phyloP scores from a whole-genome alignment of 495 filamentous ascomycete species.

The Talaromyces proteolyticus region DNA sequence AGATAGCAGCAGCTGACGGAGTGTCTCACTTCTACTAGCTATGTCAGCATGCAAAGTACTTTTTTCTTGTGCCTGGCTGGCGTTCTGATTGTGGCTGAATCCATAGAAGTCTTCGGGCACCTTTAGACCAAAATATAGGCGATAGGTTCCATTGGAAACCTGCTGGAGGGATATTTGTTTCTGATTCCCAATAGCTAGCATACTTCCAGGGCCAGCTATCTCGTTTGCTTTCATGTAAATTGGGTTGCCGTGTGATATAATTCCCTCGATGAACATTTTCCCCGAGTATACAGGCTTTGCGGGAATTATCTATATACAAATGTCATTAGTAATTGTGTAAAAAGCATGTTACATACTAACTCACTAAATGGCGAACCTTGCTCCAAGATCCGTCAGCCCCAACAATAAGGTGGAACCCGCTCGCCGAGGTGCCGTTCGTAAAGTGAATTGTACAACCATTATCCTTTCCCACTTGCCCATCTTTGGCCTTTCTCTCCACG shows the following conservation, averaged over 20 bases:
- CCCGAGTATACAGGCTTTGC: slow-evolving; percentile 11
- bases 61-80: too few relatives aligned
- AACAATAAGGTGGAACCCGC: slow-evolving; percentile 43
- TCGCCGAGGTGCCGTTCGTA: slow-evolving; percentile 8
- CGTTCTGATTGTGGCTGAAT: background rate
- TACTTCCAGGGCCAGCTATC: slow-evolving; percentile 8
- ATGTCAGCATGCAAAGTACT: too few relatives aligned
- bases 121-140: slow-evolving; percentile 8
- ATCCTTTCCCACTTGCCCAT: background rate
- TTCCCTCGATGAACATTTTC: slow-evolving; percentile 13
- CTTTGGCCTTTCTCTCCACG: slow-evolving; percentile 14
- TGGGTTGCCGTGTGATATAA: slow-evolving; percentile 6
- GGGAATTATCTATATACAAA: slow-evolving; percentile 5
- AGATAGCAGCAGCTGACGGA: slow-evolving; percentile 4
- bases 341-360: background rate
- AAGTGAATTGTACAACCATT: slow-evolving; percentile 5
- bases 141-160: slow-evolving; percentile 5
- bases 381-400: slow-evolving; percentile 62
- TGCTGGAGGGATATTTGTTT: slow-evolving; percentile 6
- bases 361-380: slow-evolving; percentile 38
- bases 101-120: slow-evolving; percentile 9
- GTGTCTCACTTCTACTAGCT: background rate
- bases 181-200: slow-evolving; percentile 5
- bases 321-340: background rate
- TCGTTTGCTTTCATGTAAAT: slow-evolving; percentile 1